Conservation (phyloP, 768 basidiomycete species). For the Termitomyces sp. region DNA sequence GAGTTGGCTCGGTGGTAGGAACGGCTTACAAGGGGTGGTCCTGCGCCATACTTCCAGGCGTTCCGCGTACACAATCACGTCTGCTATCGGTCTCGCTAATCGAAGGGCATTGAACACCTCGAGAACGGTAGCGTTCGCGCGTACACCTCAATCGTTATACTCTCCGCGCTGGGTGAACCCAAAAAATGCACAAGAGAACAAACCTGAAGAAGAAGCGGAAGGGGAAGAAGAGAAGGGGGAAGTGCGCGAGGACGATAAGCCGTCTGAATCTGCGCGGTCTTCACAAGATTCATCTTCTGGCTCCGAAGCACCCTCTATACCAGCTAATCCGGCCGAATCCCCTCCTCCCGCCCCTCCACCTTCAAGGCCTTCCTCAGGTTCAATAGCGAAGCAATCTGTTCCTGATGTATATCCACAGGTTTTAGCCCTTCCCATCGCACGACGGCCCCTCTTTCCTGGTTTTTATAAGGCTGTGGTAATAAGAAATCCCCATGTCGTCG, state of each 20-base stretch:
- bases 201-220: slow-evolving; percentile 13
- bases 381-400: slow-evolving; percentile 82
- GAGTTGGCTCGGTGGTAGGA: slow-evolving; percentile 22
- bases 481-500: slow-evolving; percentile 85
- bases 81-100: neutral
- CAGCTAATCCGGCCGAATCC: slow-evolving; percentile 18
- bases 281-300: slow-evolving; percentile 16
- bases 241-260: slow-evolving; percentile 13
- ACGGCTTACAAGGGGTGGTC: slow-evolving; percentile 11
- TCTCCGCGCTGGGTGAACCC: slow-evolving; percentile 23
- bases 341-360: slow-evolving; percentile 16
- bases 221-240: slow-evolving; percentile 8
- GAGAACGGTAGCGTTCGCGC: slow-evolving; percentile 10
- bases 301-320: slow-evolving; percentile 18
- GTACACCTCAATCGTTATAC: slow-evolving; percentile 10
- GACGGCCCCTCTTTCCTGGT: slow-evolving; percentile 93
- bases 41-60: slow-evolving; percentile 16
- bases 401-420: slow-evolving; percentile 93
- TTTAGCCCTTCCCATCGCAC: slow-evolving; percentile 91
- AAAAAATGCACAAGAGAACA: slow-evolving; percentile 18
- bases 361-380: slow-evolving; percentile 31
- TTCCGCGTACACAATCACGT: slow-evolving; percentile 4
- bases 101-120: slow-evolving; percentile 10
- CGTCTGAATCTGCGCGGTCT: slow-evolving; percentile 14
- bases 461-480: slow-evolving; percentile 99